phyloP scores from a whole-genome alignment of 2,329 filamentous ascomycete species.

The Alternaria burnsii region DNA sequence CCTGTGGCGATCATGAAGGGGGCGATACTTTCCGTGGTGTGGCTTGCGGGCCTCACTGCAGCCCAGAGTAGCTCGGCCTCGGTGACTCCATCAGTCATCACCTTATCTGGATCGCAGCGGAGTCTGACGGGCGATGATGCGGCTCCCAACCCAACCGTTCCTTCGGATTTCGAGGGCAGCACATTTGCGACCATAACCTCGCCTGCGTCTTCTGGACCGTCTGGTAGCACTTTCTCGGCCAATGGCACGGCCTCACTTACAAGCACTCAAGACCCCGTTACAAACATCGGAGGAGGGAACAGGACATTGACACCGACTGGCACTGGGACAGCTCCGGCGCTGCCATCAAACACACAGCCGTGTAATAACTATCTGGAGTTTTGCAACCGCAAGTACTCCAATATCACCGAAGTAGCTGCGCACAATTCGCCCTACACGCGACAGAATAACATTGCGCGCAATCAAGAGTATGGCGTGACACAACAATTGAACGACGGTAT shows the following conservation, averaged over 20 bases:
- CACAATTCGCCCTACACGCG: conserved; percentile 52
- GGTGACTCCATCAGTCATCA: conserved; percentile 34
- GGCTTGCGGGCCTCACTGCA: conserved; percentile 35
- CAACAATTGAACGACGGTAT: conserved; percentile 53
- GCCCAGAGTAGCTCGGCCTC: conserved; percentile 36
- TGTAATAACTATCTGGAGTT: conserved; percentile 54
- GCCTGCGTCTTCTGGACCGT: conserved; percentile 20
- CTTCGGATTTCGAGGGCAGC: conserved; percentile 41
- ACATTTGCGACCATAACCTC: conserved; percentile 32
- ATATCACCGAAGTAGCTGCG: conserved; percentile 53
- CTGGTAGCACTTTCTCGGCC: conserved; percentile 23
- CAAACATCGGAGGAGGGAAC: conserved; percentile 39
- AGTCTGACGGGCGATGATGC: conserved; percentile 28
- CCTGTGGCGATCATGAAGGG: conserved; percentile 32
- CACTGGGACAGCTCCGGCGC: conserved; percentile 35
- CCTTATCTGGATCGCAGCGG: conserved; percentile 33
- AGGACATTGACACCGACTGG: conserved; percentile 35
- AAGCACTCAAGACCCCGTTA: conserved; percentile 32
- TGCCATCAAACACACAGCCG: conserved; percentile 52
- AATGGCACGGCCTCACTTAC: conserved; percentile 29
- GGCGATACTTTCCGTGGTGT: conserved; percentile 29
- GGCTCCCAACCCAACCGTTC: conserved; percentile 36
- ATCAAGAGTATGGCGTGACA: conserved; percentile 50
- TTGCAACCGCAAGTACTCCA: conserved; percentile 51
- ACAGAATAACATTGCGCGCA: conserved; percentile 47